Evolutionary conservation across 192 early-diverging fungal genomes (phyloP).

Genomic region (Pilaira anomala): DNA sequence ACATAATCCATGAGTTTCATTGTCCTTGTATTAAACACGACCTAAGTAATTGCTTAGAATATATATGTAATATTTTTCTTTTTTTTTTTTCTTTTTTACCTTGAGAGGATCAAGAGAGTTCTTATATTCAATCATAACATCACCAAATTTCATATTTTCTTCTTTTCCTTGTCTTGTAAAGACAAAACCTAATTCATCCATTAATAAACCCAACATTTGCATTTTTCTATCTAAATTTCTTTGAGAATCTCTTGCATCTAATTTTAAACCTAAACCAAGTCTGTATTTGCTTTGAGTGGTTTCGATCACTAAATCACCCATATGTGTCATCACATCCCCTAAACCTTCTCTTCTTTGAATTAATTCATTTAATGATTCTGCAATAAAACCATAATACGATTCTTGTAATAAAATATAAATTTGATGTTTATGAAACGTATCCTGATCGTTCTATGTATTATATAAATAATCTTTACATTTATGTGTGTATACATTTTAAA

Average conservation of each 20-base stretch:
- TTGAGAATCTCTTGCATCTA: conserved; percentile 42
- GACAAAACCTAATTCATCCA: conserved; percentile 46
- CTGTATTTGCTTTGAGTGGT: conserved; percentile 48
- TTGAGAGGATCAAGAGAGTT: conserved; percentile 47
- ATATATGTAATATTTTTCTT: background rate
- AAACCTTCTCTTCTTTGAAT: conserved; percentile 33
- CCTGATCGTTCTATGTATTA: conserved; percentile 18
- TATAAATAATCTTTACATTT: background rate
- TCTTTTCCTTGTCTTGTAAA: conserved; percentile 43
- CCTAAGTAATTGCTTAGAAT: conserved; percentile 21
- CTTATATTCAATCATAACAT: conserved; percentile 49
- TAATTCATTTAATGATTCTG: conserved; percentile 5
- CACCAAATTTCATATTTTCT: conserved; percentile 45
- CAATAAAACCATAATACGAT: conserved; percentile 22
- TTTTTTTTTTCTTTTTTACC: too few species aligned
- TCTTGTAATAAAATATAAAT: conserved; percentile 29
- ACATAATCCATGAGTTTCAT: conserved; percentile 48
- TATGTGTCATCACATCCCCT: conserved; percentile 38
- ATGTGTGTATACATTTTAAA: background rate
- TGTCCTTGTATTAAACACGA: conserved; percentile 46
- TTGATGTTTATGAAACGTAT: conserved; percentile 31
- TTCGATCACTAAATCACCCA: conserved; percentile 51
- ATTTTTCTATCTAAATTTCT: conserved; percentile 43
- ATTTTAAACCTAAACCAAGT: conserved; percentile 42
- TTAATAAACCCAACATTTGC: conserved; percentile 49